Conservation (phyloP, 805 yeast genomes). For the Groenewaldozyma salmanticensis region DNA sequence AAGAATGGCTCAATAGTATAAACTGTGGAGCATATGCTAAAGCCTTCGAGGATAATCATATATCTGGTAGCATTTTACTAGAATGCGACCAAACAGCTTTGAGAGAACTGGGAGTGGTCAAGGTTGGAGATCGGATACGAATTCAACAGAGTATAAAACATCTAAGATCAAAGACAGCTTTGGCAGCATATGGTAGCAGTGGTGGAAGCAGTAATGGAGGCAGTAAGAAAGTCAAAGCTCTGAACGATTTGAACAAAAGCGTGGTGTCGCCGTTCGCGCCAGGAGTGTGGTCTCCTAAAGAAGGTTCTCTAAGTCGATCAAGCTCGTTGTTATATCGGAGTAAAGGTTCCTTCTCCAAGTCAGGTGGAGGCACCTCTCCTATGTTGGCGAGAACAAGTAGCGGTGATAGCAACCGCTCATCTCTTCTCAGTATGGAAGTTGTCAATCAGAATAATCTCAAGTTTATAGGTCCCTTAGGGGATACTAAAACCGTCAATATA, state of each 20-base stretch:
- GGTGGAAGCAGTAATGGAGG: neutral
- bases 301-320: neutral
- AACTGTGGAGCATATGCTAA: conserved; percentile 22
- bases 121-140: conserved; percentile 75
- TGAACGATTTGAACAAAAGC: conserved; percentile 12
- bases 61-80: conserved; percentile 45
- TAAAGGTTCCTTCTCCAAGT: neutral
- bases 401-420: neutral
- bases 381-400: neutral
- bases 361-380: neutral
- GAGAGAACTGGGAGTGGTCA: conserved; percentile 61
- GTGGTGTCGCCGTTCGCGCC: conserved; percentile 15
- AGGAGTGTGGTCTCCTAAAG: neutral
- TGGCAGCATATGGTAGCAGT: no score
- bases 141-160: conserved; percentile 49
- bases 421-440: conserved; percentile 28
- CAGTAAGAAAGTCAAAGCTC: conserved; percentile 2
- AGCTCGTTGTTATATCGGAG: no score
- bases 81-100: conserved; percentile 57
- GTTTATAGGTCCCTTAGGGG: conserved; percentile 68
- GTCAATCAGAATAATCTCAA: conserved; percentile 38
- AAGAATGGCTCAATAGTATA: conserved; percentile 26
- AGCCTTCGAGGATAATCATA: conserved; percentile 36
- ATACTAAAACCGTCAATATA: conserved; percentile 56
- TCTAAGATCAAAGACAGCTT: conserved; percentile 25